Evolutionary conservation across 2,329 filamentous ascomycete genomes (phyloP).

Genomic region (Teratosphaeria epicoccoides): DNA sequence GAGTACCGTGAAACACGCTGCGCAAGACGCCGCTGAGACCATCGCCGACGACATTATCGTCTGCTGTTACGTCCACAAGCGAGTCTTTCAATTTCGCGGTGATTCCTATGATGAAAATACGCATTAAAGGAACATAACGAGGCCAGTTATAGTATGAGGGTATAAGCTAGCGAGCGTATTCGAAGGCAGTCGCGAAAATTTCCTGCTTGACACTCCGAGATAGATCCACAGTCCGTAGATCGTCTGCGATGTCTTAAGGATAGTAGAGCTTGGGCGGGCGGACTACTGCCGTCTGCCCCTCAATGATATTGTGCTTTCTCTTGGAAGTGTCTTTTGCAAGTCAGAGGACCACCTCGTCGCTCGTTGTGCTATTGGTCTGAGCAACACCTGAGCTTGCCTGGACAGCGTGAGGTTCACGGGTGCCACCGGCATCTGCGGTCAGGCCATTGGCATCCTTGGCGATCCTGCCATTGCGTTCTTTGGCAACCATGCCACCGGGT

Average conservation of each 20-base stretch:
- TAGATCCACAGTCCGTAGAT: constrained; percentile 5
- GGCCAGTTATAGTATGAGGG: constrained; percentile 15
- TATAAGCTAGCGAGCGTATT: constrained; percentile 17
- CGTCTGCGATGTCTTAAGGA: neutral
- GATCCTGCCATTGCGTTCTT: no score
- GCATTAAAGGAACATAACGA: constrained; percentile 16
- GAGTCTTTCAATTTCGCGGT: constrained; percentile 15
- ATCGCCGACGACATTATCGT: constrained; percentile 9
- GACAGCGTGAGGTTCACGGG: no score
- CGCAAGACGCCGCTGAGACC: neutral
- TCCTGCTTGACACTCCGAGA: constrained; percentile 8
- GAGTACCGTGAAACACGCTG: neutral
- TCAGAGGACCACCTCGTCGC: no score
- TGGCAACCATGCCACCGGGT: no score
- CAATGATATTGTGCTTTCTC: no score
- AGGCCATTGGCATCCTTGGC: no score
- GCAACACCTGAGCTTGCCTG: no score
- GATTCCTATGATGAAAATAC: constrained; percentile 13
- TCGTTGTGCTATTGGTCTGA: no score
- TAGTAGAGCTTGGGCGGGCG: neutral
- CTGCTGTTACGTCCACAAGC: constrained; percentile 9
- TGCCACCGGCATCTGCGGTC: no score
- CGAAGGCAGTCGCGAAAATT: constrained; percentile 15
- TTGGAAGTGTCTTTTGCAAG: no score
- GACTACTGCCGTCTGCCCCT: no score